Evolutionary conservation across 2,329 filamentous ascomycete species (phyloP), one percentile per base, ranked within the genome.

Genomic region (Claviceps pazoutovae): DNA sequence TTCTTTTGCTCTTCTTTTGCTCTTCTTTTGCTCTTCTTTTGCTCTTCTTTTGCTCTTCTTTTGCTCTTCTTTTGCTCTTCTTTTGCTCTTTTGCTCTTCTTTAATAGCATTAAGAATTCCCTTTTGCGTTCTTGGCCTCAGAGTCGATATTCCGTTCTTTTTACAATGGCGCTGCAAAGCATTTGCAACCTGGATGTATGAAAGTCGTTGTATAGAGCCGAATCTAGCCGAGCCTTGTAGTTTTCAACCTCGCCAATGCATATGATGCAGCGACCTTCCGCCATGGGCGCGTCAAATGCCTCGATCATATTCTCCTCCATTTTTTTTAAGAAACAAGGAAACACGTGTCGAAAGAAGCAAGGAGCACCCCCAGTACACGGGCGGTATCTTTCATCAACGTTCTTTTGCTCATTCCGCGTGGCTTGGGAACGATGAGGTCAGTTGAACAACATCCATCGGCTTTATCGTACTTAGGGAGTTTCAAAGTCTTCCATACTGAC

Each of bases 181-280:
- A 97, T 94, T 53, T 89, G 93, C 19, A 85, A 84, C 52, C 88
- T 72, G 57, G 97, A 80, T 61, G 88, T 87, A 64, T 95, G 89
- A 80, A 94, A 91, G 57, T 95, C 88, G 60, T 85, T 83, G 61
- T 93, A 86, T 1, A 85, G 82, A 51, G 80, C 86, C 56, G 95
- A 88, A 52, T 86, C 76, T 2, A 60, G 58, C 65, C 94, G 95
- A 0, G 89, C 87, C 60, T 97, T 93, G 4, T 85, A 84, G 52
- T 58, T 56, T 66, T 97, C 90, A 50, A 97, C 87, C 59, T 95
- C 85, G 58, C 95, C 89, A 53, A 97, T 86, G 61, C 96, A 94
- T 4, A 98, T 76, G 5, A 98, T 74, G 61, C 88, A 95, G 0
- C 93, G 93, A 0, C 91, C 90, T 39, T 90, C 76, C 51, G 80